phyloP scores from a whole-genome alignment of 2,329 filamentous ascomycete species.

The Hypoxylon sp. region DNA sequence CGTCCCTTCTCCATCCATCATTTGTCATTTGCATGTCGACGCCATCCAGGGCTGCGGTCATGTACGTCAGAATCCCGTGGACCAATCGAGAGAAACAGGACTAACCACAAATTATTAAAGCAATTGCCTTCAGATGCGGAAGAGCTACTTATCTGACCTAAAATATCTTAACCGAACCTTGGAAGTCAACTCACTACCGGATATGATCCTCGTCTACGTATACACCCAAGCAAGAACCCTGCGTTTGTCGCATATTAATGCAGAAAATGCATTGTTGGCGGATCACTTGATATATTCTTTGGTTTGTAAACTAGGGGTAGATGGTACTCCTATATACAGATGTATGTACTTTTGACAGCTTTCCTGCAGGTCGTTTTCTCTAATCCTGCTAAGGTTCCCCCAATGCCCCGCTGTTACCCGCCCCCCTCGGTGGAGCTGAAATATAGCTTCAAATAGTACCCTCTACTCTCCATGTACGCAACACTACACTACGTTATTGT shows the following conservation, averaged over 20 bases:
- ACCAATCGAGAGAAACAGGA: constrained; percentile 13
- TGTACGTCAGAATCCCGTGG: constrained; percentile 32
- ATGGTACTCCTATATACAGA: background rate
- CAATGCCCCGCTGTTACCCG: constrained; percentile 38
- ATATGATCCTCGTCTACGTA: constrained; percentile 1
- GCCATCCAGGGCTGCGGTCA: constrained; percentile 16
- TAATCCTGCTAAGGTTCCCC: constrained; percentile 6
- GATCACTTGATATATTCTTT: constrained; percentile 32
- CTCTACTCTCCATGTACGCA: constrained; percentile 9
- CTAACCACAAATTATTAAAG: constrained; percentile 13
- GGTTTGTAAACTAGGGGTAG: constrained; percentile 12
- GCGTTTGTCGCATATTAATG: constrained; percentile 7
- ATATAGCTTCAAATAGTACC: background rate
- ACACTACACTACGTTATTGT: constrained; percentile 12
- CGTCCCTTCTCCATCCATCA: constrained; percentile 1
- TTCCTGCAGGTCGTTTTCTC: constrained; percentile 2
- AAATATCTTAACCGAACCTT: constrained; percentile 13
- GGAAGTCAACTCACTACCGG: background rate
- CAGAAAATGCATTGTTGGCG: constrained; percentile 23
- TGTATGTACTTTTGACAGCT: background rate
- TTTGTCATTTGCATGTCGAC: constrained; percentile 24
- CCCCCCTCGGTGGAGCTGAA: constrained; percentile 11
- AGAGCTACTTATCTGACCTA: constrained; percentile 5
- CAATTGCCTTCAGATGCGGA: background rate
- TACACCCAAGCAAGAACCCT: constrained; percentile 12